Percentiles rank a stretch among this genome's conserved stretches.
These are phyloP conservation scores for Eucalyptus camaldulensis DNA, from an alignment of 345 rosid genomes.

Conservation along the genomic window DNA sequence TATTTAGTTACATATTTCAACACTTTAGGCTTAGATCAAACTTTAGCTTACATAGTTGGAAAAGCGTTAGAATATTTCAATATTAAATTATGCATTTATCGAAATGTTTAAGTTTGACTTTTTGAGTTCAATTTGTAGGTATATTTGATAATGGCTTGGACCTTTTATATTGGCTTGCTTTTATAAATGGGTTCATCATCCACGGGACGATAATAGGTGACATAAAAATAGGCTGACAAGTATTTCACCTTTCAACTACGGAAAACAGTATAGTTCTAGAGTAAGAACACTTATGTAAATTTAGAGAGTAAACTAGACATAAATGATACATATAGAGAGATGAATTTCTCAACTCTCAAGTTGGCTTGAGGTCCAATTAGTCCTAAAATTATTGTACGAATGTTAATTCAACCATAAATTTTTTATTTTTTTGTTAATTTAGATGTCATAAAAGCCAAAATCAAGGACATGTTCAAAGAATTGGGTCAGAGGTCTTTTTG, in stretches of 20 bases:
- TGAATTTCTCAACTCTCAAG: background rate
- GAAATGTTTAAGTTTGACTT: background rate
- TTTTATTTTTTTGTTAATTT: background rate
- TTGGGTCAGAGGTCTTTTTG: background rate
- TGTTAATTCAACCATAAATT: background rate
- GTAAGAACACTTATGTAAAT: background rate
- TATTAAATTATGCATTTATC: background rate
- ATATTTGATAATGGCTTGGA: background rate
- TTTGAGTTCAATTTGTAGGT: background rate
- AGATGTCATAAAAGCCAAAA: background rate
- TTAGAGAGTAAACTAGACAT: background rate
- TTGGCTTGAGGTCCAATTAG: background rate
- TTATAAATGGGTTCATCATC: background rate
- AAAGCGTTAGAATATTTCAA: too few species aligned
- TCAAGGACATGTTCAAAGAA: background rate
- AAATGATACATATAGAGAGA: background rate
- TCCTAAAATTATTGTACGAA: background rate
- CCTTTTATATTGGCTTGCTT: background rate
- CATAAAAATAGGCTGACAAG: background rate
- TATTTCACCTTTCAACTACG: background rate
- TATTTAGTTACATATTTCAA: background rate
- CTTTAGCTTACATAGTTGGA: background rate
- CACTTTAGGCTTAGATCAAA: background rate
- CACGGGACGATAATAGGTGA: background rate
- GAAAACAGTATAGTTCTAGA: background rate